Percentiles rank a stretch among this genome's conserved stretches.
Evolutionary conservation across 1,139 yeast genomes (phyloP).

Genomic region (Entelexis paramagnoliae): DNA sequence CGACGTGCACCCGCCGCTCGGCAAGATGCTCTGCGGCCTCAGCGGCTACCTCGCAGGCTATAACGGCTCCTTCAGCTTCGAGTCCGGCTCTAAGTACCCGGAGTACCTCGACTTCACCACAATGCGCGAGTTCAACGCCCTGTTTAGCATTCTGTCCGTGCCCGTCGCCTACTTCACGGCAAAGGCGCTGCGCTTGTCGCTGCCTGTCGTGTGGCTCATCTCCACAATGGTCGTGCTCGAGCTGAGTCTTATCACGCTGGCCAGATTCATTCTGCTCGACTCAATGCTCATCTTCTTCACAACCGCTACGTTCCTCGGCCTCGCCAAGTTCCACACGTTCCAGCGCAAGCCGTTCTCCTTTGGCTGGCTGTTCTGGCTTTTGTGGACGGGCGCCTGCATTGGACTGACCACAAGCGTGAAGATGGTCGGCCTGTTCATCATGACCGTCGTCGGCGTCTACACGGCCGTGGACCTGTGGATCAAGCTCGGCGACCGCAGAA

Average conservation of each 20-base stretch:
- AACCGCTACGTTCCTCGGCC: slow-evolving; percentile 66
- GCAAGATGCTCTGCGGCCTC: slow-evolving; percentile 91
- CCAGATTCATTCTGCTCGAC: slow-evolving; percentile 84
- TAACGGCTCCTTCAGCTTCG: slow-evolving; percentile 92
- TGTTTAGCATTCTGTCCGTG: slow-evolving; percentile 79
- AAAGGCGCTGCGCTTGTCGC: slow-evolving; percentile 70
- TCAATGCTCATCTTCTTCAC: slow-evolving; percentile 95
- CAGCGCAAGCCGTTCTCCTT: slow-evolving; percentile 55
- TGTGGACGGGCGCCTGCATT: slow-evolving; percentile 63
- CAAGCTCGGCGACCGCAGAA: slow-evolving; percentile 44
- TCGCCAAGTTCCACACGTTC: slow-evolving; percentile 67
- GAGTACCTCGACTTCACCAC: slow-evolving; percentile 75
- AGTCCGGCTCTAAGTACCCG: slow-evolving; percentile 77
- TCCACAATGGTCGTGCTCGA: slow-evolving; percentile 81
- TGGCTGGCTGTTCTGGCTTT: slow-evolving; percentile 93
- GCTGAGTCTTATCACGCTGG: slow-evolving; percentile 76
- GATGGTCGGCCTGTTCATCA: slow-evolving; percentile 91
- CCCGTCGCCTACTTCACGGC: slow-evolving; percentile 91
- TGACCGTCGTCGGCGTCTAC: slow-evolving; percentile 76
- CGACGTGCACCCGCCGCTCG: slow-evolving; percentile 98
- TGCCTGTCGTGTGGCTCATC: slow-evolving; percentile 79
- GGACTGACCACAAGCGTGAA: slow-evolving; percentile 84
- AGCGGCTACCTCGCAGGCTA: slow-evolving; percentile 92
- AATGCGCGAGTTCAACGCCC: slow-evolving; percentile 90
- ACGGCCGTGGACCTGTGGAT: slow-evolving; percentile 64